Percentiles rank a stretch among this genome's conserved stretches.
Conservation (phyloP, 345 rosid species). For the Litchi chinensis region DNA sequence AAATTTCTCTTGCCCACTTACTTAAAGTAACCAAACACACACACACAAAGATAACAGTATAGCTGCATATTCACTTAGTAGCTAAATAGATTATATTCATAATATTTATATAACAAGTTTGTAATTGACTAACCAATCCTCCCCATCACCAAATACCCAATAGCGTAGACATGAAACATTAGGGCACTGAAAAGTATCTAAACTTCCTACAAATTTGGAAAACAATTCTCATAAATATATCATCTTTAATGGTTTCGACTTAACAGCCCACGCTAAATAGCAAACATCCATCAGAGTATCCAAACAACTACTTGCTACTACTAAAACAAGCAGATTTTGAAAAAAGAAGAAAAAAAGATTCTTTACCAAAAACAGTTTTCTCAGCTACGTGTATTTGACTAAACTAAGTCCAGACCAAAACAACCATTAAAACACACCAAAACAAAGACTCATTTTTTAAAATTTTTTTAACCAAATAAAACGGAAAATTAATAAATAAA, state of each 20-base stretch:
- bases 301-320: neutral
- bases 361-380: neutral
- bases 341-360: neutral
- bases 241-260: neutral
- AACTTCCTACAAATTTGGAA: constrained; percentile 18
- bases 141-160: neutral
- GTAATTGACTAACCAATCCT: neutral
- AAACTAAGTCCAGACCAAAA: neutral
- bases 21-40: neutral
- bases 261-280: neutral
- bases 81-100: neutral
- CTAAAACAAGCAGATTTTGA: neutral
- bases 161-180: neutral
- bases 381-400: neutral
- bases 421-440: neutral
- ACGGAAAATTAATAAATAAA: neutral
- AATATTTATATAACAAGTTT: neutral
- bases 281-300: neutral
- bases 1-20: too few species aligned
- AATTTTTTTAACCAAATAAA: neutral
- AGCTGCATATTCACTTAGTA: neutral
- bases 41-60: neutral
- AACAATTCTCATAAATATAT: neutral
- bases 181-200: neutral
- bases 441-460: neutral